Conservation (phyloP, 371 early-diverging fungal genomes). For the Lichtheimia ornata region DNA sequence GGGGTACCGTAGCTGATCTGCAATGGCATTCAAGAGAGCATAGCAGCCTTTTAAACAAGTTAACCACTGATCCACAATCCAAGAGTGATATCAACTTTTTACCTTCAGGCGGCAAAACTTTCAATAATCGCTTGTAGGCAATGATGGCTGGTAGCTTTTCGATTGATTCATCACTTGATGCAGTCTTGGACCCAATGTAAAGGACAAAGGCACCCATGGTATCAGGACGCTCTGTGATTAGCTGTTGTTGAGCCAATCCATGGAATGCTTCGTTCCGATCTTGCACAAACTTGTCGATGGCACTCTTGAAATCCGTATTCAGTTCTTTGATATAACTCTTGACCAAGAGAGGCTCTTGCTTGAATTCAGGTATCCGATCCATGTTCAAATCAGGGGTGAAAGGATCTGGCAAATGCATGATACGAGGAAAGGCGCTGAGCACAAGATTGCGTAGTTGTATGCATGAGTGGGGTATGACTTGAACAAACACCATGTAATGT, state of each 20-base stretch:
- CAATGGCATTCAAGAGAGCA: slow-evolving; percentile 81
- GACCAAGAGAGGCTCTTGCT: slow-evolving; percentile 30
- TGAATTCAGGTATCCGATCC: slow-evolving; percentile 77
- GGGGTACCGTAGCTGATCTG: slow-evolving; percentile 96
- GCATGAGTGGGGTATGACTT: slow-evolving; percentile 88
- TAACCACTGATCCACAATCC: background rate
- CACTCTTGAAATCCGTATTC: slow-evolving; percentile 7
- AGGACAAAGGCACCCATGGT: slow-evolving; percentile 24
- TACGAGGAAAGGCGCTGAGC: slow-evolving; percentile 90
- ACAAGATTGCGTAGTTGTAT: slow-evolving; percentile 95
- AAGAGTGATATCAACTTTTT: background rate
- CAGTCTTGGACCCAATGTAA: slow-evolving; percentile 32
- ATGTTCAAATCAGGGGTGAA: slow-evolving; percentile 92
- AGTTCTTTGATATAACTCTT: slow-evolving; percentile 18
- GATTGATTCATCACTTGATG: slow-evolving; percentile 19
- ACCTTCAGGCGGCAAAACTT: slow-evolving; percentile 18
- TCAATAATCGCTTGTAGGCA: slow-evolving; percentile 32
- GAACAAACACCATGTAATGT: slow-evolving; percentile 87
- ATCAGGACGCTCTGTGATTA: slow-evolving; percentile 15
- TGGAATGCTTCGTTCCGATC: slow-evolving; percentile 2
- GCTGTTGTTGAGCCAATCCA: slow-evolving; percentile 8
- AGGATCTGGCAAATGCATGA: slow-evolving; percentile 95
- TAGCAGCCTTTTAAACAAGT: slow-evolving; percentile 64
- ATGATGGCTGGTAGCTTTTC: slow-evolving; percentile 28
- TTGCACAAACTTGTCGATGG: slow-evolving; percentile 13